Percentiles rank a stretch among this genome's conserved stretches.
These are phyloP conservation scores for Trichoderma reesei DNA, from an alignment of 495 filamentous ascomycete genomes.

Conservation along the genomic window DNA sequence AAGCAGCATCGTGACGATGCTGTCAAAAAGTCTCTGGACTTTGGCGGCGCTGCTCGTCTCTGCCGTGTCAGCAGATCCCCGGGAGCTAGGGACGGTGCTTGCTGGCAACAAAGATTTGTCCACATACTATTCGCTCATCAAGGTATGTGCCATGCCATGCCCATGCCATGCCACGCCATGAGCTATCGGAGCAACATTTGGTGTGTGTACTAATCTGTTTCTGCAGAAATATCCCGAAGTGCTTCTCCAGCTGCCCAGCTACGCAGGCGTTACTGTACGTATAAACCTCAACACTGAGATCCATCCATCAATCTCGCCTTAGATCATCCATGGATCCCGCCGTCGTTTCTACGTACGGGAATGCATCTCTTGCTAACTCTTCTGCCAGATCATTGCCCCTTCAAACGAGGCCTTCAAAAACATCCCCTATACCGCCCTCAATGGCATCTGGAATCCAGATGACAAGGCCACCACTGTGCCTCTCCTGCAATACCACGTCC, in stretches of 20 bases:
- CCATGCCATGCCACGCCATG: too few relatives aligned
- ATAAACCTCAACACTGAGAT: too few relatives aligned
- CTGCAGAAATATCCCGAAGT: conserved; percentile 28
- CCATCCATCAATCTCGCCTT: too few relatives aligned
- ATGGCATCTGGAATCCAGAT: conserved; percentile 14
- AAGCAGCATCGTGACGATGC: background rate
- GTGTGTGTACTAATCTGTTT: background rate
- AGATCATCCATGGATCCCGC: too few relatives aligned
- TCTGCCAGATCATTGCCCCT: conserved; percentile 43
- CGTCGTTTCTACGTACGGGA: background rate
- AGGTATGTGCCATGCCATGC: conserved; percentile 17
- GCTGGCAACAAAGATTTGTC: conserved; percentile 20
- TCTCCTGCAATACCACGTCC: conserved; percentile 49
- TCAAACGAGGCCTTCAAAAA: conserved; percentile 44
- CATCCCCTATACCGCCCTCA: conserved; percentile 2
- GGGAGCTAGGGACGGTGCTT: conserved; percentile 21
- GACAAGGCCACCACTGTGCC: conserved; percentile 28
- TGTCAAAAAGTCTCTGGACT: background rate
- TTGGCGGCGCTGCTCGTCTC: background rate
- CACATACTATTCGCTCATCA: conserved; percentile 25
- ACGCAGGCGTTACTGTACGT: conserved; percentile 26
- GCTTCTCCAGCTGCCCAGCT: conserved; percentile 23
- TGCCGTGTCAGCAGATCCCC: conserved; percentile 4
- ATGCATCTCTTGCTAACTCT: background rate
- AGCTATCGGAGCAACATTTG: background rate